These are phyloP conservation scores for Tolypocladium guangdongense DNA, from an alignment of 2,329 filamentous ascomycete genomes.

Conservation along the genomic window DNA sequence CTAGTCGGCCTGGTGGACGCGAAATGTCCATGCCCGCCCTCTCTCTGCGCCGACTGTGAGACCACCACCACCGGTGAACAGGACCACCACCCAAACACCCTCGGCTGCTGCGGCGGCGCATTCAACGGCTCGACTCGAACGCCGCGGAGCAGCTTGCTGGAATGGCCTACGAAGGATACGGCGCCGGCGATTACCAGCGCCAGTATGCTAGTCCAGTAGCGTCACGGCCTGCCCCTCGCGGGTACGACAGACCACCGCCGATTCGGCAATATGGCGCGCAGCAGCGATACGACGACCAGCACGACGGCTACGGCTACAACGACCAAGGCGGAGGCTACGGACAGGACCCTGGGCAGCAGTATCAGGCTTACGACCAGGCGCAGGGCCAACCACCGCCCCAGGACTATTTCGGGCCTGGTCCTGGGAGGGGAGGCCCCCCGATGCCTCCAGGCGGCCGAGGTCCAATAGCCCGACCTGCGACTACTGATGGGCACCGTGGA, in stretches of 20 bases:
- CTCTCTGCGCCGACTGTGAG: background rate
- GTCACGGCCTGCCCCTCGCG: slow-evolving; percentile 28
- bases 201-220: slow-evolving; percentile 36
- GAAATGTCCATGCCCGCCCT: background rate
- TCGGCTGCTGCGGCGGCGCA: background rate
- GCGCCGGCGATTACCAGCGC: slow-evolving; percentile 26
- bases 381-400: slow-evolving; percentile 30
- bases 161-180: slow-evolving; percentile 43
- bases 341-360: slow-evolving; percentile 26
- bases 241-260: slow-evolving; percentile 16
- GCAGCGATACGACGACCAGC: slow-evolving; percentile 34
- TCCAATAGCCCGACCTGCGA: slow-evolving; percentile 30
- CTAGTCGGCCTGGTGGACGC: background rate
- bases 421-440: slow-evolving; percentile 28
- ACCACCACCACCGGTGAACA: background rate
- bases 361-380: slow-evolving; percentile 34
- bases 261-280: slow-evolving; percentile 22
- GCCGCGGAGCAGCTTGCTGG: background rate
- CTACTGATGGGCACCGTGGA: slow-evolving; percentile 24
- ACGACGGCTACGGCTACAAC: slow-evolving; percentile 34
- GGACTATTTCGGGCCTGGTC: slow-evolving; percentile 32
- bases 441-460: slow-evolving; percentile 33
- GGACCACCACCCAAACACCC: background rate
- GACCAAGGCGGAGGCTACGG: slow-evolving; percentile 32
- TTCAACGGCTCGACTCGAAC: background rate